Evolutionary conservation across 2,329 filamentous ascomycete genomes (phyloP).

Genomic region (Parascedosporium putredinis): DNA sequence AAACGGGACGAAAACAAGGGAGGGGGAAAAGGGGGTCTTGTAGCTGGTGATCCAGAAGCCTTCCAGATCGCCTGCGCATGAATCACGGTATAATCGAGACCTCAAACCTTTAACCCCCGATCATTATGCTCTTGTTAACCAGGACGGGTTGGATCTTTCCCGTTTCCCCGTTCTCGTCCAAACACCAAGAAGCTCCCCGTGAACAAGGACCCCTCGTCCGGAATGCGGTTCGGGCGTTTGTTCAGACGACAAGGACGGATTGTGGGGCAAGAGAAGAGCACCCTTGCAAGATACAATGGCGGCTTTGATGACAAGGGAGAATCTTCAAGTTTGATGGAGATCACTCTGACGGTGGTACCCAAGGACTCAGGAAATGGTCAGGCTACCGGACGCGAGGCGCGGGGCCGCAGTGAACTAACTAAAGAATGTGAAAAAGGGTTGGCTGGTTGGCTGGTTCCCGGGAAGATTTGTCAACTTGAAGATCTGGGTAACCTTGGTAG

Average conservation of each 20-base stretch:
- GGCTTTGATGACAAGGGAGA: not conserved
- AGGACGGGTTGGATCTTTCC: not conserved
- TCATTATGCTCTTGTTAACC: not conserved
- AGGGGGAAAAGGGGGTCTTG: too few species aligned
- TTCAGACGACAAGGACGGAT: not conserved
- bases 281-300: too few species aligned
- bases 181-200: too few species aligned
- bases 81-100: not conserved
- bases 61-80: not conserved
- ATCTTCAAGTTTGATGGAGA: not conserved
- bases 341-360: not conserved
- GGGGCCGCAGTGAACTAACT: not conserved
- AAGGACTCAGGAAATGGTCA: not conserved
- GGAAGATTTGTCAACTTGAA: too few species aligned
- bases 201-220: not conserved
- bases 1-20: not conserved
- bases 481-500: too few species aligned
- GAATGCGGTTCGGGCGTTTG: not conserved
- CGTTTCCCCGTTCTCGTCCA: not conserved
- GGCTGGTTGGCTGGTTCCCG: too few species aligned
- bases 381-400: not conserved
- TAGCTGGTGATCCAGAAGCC: not conserved
- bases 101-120: not conserved
- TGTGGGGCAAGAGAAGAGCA: too few species aligned
- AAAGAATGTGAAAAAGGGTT: too few species aligned